phyloP scores from a whole-genome alignment of 179 eudicot species.

The Gypsophila paniculata region DNA sequence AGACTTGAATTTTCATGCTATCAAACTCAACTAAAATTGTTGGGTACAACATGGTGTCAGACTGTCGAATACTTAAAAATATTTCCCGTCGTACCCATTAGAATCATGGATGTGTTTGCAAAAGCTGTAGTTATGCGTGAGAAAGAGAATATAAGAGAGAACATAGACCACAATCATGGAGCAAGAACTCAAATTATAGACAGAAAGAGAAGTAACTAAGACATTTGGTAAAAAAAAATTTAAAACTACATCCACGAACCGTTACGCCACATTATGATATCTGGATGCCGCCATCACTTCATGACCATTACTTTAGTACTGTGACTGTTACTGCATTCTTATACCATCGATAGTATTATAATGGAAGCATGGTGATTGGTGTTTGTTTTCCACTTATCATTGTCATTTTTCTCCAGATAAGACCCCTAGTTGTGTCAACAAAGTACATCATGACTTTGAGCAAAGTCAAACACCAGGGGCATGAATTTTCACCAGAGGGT shows the following conservation, averaged over 20 bases:
- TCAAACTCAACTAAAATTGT: too few species aligned
- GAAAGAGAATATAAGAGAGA: neutral
- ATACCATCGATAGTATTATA: neutral
- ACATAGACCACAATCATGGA: neutral
- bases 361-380: constrained; percentile 6
- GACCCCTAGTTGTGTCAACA: constrained; percentile 77
- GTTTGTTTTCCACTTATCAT: constrained; percentile 14
- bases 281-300: neutral
- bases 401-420: constrained; percentile 49
- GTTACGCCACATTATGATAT: neutral
- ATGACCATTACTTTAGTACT: neutral
- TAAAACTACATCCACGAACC: neutral
- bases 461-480: constrained; percentile 67
- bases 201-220: neutral
- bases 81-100: neutral
- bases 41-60: too few species aligned
- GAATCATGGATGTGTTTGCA: neutral
- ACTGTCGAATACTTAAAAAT: neutral
- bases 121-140: neutral
- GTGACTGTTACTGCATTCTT: neutral
- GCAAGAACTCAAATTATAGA: neutral
- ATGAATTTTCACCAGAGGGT: constrained; percentile 79
- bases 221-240: neutral
- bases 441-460: constrained; percentile 64
- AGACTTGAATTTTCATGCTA: too few species aligned